Base-by-base conservation (phyloP, 495 filamentous ascomycete species). In the Xylaria acuta region DNA sequence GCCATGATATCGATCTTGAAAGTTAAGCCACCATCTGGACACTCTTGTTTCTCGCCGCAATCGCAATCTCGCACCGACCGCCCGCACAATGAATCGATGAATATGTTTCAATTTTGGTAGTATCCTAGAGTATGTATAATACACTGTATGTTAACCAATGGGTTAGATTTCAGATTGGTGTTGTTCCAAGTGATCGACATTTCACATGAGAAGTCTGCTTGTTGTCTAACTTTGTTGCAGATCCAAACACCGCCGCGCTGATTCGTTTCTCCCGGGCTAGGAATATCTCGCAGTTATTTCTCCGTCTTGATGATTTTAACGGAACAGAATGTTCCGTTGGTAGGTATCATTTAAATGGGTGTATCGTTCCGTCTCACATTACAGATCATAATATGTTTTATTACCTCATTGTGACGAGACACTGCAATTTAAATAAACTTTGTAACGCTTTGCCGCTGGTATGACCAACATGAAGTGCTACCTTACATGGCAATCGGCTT, bases 291-390 rank as follows among this genome's bases (percentile, higher is more conserved):
- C 22, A 25, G 5, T 41, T n/a, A 43, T 63, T 40, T 63, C 38
- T 38, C 60, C 38, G 38, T 51, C 32, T 27, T 5, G 6, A 64
- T n/a, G 11, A 38, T 22, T 1, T 36, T 66, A 14, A 53, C 64
- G 64, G 64, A 66, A 25, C 9, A 36, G 43, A 30, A 51, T 66
- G 43, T 6, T 66, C 64, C 64, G 64, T 27, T 40, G 5, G 14
- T 14, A 43, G 40, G 40, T 27, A 45, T 45, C 22, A 40, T 16
- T 45, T 64, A 20, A 20, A 63, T 63, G n/a, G 59, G 38, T 41
- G 38, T 41, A 41, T 41, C 11, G 22, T 41, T 63, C 59, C 36
- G 59, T 59, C 25, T 47, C 41, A 30, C 12, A 47, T 47, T 49
- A 41, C 41, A 64, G 22, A 64, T 45, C 58, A 45, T 16, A 14